Evolutionary conservation across 805 yeast genomes (phyloP).

Genomic region (Saturnispora sanitii): DNA sequence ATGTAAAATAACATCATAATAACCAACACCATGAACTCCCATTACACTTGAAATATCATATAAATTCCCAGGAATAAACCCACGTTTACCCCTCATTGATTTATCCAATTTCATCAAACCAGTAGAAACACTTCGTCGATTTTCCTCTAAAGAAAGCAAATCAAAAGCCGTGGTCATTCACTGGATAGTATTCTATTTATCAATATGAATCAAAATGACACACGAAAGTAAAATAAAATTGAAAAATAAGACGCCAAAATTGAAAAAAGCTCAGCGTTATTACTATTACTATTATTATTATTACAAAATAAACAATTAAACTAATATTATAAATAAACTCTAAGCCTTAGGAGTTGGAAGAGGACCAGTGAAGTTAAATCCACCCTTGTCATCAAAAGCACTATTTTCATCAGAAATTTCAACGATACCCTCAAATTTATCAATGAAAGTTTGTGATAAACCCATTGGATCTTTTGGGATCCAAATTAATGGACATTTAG

Average conservation of each 20-base stretch:
- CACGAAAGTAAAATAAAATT: too few species aligned
- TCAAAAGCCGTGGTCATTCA: not conserved
- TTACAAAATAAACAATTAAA: too few species aligned
- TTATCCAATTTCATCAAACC: conserved; percentile 18
- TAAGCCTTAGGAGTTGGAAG: conserved; percentile 32
- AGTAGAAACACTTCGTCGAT: conserved; percentile 10
- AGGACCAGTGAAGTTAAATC: conserved; percentile 37
- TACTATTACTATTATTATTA: not conserved
- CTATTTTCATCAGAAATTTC: conserved; percentile 64
- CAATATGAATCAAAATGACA: too few species aligned
- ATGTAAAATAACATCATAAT: conserved; percentile 19
- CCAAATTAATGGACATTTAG: conserved; percentile 74
- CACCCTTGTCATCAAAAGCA: conserved; percentile 41
- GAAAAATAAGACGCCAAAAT: too few species aligned
- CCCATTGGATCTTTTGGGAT: conserved; percentile 88
- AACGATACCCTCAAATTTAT: conserved; percentile 44
- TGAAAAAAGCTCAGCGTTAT: not conserved
- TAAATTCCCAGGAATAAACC: conserved; percentile 17
- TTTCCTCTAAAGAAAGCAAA: not conserved
- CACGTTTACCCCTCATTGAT: conserved; percentile 15
- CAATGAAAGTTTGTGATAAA: conserved; percentile 52
- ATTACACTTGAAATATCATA: conserved; percentile 24
- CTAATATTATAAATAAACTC: too few species aligned
- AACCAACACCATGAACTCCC: conserved; percentile 19
- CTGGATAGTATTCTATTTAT: too few species aligned